phyloP scores from a whole-genome alignment of 805 yeast genomes.

The Starmerella asiatica region DNA sequence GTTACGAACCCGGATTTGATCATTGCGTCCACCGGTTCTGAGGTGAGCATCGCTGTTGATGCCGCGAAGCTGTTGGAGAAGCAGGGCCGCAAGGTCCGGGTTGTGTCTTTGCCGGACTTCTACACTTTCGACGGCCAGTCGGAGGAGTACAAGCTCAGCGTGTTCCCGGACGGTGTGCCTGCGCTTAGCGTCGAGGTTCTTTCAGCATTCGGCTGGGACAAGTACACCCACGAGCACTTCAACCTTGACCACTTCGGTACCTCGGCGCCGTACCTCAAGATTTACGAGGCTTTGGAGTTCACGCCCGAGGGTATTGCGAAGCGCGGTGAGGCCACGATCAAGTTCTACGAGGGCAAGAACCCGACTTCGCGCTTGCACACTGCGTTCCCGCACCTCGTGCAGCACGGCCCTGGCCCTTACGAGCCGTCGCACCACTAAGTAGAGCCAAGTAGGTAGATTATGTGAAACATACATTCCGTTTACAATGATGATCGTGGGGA shows the following conservation, averaged over 20 bases:
- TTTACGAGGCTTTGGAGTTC: conserved; percentile 77
- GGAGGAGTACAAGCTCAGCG: conserved; percentile 63
- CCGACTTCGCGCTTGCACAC: conserved; percentile 53
- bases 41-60: conserved; percentile 69
- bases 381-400: conserved; percentile 21
- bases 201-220: conserved; percentile 84
- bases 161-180: conserved; percentile 91
- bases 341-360: conserved; percentile 68
- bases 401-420: conserved; percentile 24
- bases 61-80: conserved; percentile 60
- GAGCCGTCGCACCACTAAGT: conserved; percentile 1
- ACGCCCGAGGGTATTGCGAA: conserved; percentile 85
- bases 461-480: background rate
- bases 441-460: background rate
- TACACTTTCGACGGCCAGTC: conserved; percentile 77
- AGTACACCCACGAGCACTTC: conserved; percentile 90
- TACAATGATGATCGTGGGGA: too few species aligned
- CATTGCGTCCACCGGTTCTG: conserved; percentile 87
- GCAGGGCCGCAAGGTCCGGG: conserved; percentile 57
- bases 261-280: conserved; percentile 74
- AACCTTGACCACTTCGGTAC: conserved; percentile 95
- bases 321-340: conserved; percentile 66
- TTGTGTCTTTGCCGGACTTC: conserved; percentile 91
- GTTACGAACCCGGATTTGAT: conserved; percentile 54
- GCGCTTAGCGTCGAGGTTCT: conserved; percentile 86